Evolutionary conservation across 768 basidiomycete genomes (phyloP), one percentile per base, ranked within the genome.

Genomic region (Collybia sp.): DNA sequence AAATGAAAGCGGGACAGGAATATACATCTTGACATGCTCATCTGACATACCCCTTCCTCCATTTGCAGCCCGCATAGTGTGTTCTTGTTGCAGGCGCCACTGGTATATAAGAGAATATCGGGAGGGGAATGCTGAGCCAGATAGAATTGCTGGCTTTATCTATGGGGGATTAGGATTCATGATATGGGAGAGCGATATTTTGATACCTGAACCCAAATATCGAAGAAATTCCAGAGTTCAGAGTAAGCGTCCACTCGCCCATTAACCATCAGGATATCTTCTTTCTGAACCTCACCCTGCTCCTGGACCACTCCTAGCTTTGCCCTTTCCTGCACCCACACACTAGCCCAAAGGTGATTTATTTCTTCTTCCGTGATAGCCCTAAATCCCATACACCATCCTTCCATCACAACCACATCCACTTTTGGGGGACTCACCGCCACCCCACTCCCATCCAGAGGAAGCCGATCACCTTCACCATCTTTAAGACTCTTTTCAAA

Each of bases 341-440:
- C 48, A 2, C 69, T 68, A 34, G 68, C 61, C 77, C 85, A 91
- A 25, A 73, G 68, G 33, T 58, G 58, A 37, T 79, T 71, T 30
- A 92, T 60, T 49, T 79, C 77, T 9, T 69, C 63, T 13, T 53
- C 39, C 0, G 69, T 55, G 5, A 90, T 70, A 1, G 91, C 83
- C 42, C 75, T 73, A 60, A 96, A 97, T 0, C 95, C 94, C 17
- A 88, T 80, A 64, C 85, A 93, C 96, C 96, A 99, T 9, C 96
- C 96, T 68, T 99, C 96, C 41, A 99, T 68, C 41, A 99, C 75
- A 42, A 98, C 85, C 12, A 98, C 69, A 58, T 99, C 91, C 5
- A 58, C 71, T 25, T 25, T 25, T 56, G 42, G 63, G 58, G 51
- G 68, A 11, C 58, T 53, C 5, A 92, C 69, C 1, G 68, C 53